A percentile compares a stretch with the other conserved stretches of the same genome.
Conservation (phyloP, 176 grass and related monocot species). For the Oropetium thomaeum region DNA sequence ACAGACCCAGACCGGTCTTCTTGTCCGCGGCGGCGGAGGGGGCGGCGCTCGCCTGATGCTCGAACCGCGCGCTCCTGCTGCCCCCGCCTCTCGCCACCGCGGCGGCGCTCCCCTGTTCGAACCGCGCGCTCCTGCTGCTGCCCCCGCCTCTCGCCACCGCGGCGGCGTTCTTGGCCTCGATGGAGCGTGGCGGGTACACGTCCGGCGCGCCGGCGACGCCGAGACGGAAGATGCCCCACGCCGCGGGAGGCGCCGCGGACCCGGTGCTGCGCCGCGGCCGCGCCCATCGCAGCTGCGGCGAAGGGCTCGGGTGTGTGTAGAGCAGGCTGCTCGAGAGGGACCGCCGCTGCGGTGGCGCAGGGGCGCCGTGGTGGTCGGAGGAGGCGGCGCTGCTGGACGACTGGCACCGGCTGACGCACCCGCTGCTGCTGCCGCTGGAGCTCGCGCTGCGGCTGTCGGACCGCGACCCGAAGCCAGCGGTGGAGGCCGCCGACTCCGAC, state of each 20-base stretch:
- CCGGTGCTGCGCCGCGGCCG: constrained; percentile 40
- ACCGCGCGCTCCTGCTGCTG: constrained; percentile 26
- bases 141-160: neutral
- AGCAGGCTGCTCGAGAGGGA: constrained; percentile 52
- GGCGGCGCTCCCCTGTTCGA: constrained; percentile 8
- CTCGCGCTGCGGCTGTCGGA: constrained; percentile 53
- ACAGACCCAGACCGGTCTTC: constrained; percentile 4
- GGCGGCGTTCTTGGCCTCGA: neutral
- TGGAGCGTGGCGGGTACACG: constrained; percentile 24
- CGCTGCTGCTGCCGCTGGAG: constrained; percentile 67
- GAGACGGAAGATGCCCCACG: constrained; percentile 50
- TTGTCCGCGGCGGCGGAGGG: constrained; percentile 9
- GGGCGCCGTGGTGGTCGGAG: constrained; percentile 22
- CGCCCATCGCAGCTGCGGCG: constrained; percentile 47
- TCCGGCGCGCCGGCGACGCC: constrained; percentile 59
- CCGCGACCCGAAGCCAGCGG: constrained; percentile 25
- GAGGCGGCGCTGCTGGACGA: constrained; percentile 50
- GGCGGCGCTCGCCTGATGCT: constrained; percentile 1
- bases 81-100: neutral
- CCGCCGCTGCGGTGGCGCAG: constrained; percentile 11
- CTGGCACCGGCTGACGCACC: constrained; percentile 49
- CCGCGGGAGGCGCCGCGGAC: constrained; percentile 26
- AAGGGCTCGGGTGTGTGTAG: constrained; percentile 66
- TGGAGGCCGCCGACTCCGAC: constrained; percentile 43
- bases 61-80: constrained; percentile 29